Conservation (phyloP, 2,329 filamentous ascomycete genomes). For the Sporothrix protearum region DNA sequence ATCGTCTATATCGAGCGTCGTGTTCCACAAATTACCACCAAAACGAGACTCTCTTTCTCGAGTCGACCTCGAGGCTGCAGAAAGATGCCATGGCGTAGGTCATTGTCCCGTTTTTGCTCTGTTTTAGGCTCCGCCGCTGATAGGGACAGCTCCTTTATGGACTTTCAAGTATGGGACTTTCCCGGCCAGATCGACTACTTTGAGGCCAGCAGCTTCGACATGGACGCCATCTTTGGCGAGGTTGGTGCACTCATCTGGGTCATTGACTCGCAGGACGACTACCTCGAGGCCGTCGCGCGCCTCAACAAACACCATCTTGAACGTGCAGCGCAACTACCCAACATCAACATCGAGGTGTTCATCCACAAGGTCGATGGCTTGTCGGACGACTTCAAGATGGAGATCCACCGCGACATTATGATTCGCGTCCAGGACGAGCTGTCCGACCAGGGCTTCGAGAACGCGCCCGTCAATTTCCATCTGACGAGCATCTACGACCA, state of each 20-base stretch:
- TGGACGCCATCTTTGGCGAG: conserved; percentile 89
- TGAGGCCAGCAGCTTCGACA: conserved; percentile 82
- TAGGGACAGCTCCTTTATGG: conserved; percentile 81
- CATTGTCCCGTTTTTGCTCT: background rate
- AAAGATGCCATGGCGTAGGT: conserved; percentile 92
- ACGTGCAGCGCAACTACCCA: conserved; percentile 84
- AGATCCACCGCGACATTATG: conserved; percentile 94
- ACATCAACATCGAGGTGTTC: conserved; percentile 96
- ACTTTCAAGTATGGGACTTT: conserved; percentile 98
- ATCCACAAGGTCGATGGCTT: conserved; percentile 99
- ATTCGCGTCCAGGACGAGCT: conserved; percentile 96
- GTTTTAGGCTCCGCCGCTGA: too few species aligned
- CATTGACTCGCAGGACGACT: conserved; percentile 97
- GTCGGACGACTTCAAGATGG: conserved; percentile 91
- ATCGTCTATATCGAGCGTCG: conserved; percentile 95
- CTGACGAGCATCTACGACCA: conserved; percentile 98
- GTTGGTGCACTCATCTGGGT: conserved; percentile 97
- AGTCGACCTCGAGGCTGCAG: conserved; percentile 90
- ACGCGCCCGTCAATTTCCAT: conserved; percentile 90
- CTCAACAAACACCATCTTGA: conserved; percentile 85
- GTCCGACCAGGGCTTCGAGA: conserved; percentile 87
- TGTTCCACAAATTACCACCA: conserved; percentile 97
- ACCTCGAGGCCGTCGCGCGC: conserved; percentile 82
- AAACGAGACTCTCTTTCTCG: conserved; percentile 90
- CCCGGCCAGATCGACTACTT: conserved; percentile 89